Evolutionary conservation across 2,329 filamentous ascomycete species (phyloP).

Genomic region (Botrytis elliptica): DNA sequence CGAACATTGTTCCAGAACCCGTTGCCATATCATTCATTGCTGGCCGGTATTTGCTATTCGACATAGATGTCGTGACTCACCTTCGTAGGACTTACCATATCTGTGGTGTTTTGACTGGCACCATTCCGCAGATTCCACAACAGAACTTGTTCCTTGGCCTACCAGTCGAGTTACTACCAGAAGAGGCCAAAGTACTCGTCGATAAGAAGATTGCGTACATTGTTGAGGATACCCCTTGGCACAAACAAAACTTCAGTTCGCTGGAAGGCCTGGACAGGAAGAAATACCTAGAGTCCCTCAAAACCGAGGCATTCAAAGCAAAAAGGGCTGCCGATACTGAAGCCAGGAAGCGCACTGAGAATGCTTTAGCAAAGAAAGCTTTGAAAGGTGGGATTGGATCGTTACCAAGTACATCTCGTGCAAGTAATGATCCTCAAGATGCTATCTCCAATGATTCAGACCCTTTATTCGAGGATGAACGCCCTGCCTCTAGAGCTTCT

Average conservation of each 20-base stretch:
- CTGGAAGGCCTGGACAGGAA: constrained; percentile 57
- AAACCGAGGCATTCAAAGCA: constrained; percentile 46
- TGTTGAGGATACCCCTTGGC: constrained; percentile 73
- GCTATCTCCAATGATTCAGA: constrained; percentile 19
- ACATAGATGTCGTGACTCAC: constrained; percentile 74
- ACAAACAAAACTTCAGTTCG: constrained; percentile 61
- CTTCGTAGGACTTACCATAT: constrained; percentile 80
- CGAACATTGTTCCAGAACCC: constrained; percentile 45
- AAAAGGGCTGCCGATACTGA: constrained; percentile 41
- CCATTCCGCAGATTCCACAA: constrained; percentile 86
- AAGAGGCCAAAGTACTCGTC: constrained; percentile 81
- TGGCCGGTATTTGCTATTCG: constrained; percentile 85
- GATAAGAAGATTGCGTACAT: constrained; percentile 74
- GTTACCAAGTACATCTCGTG: constrained; percentile 16
- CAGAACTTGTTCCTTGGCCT: constrained; percentile 92
- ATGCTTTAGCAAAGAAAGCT: constrained; percentile 34
- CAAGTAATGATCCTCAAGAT: constrained; percentile 10
- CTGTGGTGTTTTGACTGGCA: constrained; percentile 81
- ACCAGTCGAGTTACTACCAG: constrained; percentile 84
- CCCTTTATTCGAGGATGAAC: constrained; percentile 34
- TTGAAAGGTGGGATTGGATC: constrained; percentile 27
- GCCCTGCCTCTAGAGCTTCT: constrained; percentile 41
- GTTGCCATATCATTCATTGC: constrained; percentile 80
- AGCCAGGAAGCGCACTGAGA: constrained; percentile 31
- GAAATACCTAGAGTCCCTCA: constrained; percentile 61